Base-by-base conservation (phyloP, 306 rosid genomes). In the Clitoria ternatea region DNA sequence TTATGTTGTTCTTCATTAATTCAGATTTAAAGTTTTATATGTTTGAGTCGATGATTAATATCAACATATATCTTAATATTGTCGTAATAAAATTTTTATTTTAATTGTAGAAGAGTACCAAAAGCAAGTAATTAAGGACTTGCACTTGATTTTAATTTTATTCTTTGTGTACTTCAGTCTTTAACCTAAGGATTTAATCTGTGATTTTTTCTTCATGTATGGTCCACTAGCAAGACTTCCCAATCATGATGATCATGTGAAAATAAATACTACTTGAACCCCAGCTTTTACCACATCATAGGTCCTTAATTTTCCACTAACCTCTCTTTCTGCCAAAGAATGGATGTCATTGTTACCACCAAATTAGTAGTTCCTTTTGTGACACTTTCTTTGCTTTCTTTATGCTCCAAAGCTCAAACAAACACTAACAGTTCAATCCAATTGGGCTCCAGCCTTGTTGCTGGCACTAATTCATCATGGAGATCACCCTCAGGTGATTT, bases 381-480 rank as follows among this genome's bases (percentile, higher is more conserved):
- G 6, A 1, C 65, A 1, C 40, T 70, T 43, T 50, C 48, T 14
- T 27, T 61, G 32, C 49, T 42, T 32, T 15, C 32, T 18, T 33
- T 30, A 1, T 40, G 6, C 6, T 32, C 72, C 14, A 10, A 9
- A n/a, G 44, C 57, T 35, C 70, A 45, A 39, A 76, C 17, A 13
- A 44, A 11, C n/a, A 17, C 54, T 4, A 23, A 30, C 1, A 13
- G 15, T 20, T 30, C 63, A 29, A 36, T 74, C 14, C 17, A 67
- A 35, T 14, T 18, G 32, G 80, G 68, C 7, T 68, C 83, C 26
- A 61, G 20, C 56, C 52, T 74, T 30, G 61, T 5, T n/a, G 79
- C 83, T 29, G 76, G 76, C 8, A 48, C 83, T 40, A 73, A 67
- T 67, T 60, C 45, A 7, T 79, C 76, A 13, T 79, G 83, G 83